A percentile compares a stretch with the other conserved stretches of the same genome.
Evolutionary conservation across 495 filamentous ascomycete species (phyloP).

Genomic region (Aspergillus carlsbadensis): DNA sequence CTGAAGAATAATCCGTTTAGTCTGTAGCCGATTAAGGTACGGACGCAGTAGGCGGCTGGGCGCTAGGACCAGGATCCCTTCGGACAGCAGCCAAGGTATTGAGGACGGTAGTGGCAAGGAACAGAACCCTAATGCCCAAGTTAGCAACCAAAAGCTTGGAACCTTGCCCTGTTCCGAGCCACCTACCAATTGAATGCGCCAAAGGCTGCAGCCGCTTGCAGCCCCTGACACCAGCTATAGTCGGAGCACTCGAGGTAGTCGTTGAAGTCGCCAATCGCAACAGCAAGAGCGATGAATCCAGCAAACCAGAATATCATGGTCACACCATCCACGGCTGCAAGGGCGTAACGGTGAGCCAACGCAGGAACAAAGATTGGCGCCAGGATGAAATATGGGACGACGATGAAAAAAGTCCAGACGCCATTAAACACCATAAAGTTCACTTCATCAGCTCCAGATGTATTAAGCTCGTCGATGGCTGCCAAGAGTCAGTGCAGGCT

Average conservation of each 20-base stretch:
- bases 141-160: slow-evolving; percentile 2
- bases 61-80: slow-evolving; percentile 7
- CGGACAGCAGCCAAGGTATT: slow-evolving; percentile 15
- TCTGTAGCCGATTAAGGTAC: neutral
- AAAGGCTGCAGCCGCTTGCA: slow-evolving; percentile 55
- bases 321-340: slow-evolving; percentile 64
- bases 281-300: slow-evolving; percentile 73
- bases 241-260: slow-evolving; percentile 44
- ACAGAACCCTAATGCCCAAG: slow-evolving; percentile 44
- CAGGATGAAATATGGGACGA: slow-evolving; percentile 63
- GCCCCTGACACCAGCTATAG: slow-evolving; percentile 41
- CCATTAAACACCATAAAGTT: slow-evolving; percentile 74
- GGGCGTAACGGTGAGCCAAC: slow-evolving; percentile 56
- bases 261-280: slow-evolving; percentile 51
- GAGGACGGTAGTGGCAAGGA: slow-evolving; percentile 46
- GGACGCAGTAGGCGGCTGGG: slow-evolving; percentile 9
- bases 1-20: neutral
- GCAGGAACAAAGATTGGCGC: slow-evolving; percentile 58
- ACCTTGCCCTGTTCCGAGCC: neutral
- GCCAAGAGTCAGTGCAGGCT: slow-evolving; percentile 14
- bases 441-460: slow-evolving; percentile 33
- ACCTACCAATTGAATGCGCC: slow-evolving; percentile 57
- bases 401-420: slow-evolving; percentile 67
- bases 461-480: slow-evolving; percentile 30
- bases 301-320: slow-evolving; percentile 91